Evolutionary conservation across 2,329 filamentous ascomycete species (phyloP).

Genomic region (Neonectria magnoliae): DNA sequence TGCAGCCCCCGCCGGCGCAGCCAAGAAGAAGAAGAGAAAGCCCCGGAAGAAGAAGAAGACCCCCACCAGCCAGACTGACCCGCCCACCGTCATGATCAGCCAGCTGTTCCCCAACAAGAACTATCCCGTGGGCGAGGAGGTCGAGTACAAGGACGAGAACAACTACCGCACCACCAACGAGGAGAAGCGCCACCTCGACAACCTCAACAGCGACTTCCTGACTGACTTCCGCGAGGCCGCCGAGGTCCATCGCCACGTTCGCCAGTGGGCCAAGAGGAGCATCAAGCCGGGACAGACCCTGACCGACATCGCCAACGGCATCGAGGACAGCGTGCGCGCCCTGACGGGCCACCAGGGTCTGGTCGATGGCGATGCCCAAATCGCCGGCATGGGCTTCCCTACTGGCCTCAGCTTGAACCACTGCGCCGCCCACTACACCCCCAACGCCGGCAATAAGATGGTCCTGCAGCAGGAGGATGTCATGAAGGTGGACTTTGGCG

Average conservation of each 20-base stretch:
- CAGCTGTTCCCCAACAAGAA: constrained; percentile 76
- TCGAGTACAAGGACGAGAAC: constrained; percentile 82
- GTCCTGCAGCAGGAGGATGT: constrained; percentile 78
- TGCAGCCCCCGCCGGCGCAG: constrained; percentile 51
- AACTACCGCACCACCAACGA: constrained; percentile 80
- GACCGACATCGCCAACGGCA: constrained; percentile 86
- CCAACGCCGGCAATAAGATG: constrained; percentile 86
- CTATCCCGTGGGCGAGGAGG: constrained; percentile 81
- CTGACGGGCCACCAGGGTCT: constrained; percentile 81
- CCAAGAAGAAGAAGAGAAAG: constrained; percentile 76
- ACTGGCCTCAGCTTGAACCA: constrained; percentile 86
- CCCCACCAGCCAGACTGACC: constrained; percentile 76
- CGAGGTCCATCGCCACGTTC: constrained; percentile 90
- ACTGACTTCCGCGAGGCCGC: constrained; percentile 84
- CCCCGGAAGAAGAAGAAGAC: constrained; percentile 87
- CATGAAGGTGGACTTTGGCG: constrained; percentile 84
- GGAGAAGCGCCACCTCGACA: constrained; percentile 85
- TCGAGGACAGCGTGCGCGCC: constrained; percentile 82
- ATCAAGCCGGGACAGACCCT: constrained; percentile 84
- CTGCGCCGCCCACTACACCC: constrained; percentile 86
- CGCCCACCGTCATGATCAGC: constrained; percentile 76
- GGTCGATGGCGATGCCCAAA: constrained; percentile 79
- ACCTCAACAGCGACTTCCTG: constrained; percentile 82
- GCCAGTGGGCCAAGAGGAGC: constrained; percentile 82
- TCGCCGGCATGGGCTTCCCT: constrained; percentile 87